Evolutionary conservation across 2,329 filamentous ascomycete genomes (phyloP).

Genomic region (Coniella vitis): DNA sequence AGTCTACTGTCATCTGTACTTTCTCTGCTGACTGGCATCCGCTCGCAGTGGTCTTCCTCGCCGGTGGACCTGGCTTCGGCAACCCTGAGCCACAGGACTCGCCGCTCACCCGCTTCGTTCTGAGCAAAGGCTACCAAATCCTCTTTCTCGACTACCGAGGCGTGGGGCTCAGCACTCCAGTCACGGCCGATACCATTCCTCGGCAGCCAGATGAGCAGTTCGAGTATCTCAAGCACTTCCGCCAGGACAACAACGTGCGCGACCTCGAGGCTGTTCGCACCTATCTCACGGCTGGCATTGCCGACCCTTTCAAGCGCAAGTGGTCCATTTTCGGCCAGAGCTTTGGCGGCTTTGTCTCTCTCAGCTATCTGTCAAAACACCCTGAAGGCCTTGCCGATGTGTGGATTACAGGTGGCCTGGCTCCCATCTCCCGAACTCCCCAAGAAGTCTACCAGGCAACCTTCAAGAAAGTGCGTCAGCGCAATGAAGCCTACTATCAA

Average conservation of each 20-base stretch:
- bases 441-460: constrained; percentile 70
- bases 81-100: constrained; percentile 69
- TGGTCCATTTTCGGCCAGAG: constrained; percentile 89
- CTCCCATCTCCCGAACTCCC: constrained; percentile 63
- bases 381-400: constrained; percentile 73
- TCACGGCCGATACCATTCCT: constrained; percentile 66
- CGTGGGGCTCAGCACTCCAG: constrained; percentile 75
- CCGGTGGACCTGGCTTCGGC: constrained; percentile 80
- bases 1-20: too few species aligned
- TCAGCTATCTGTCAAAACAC: constrained; percentile 77
- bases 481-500: constrained; percentile 72
- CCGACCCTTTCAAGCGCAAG: constrained; percentile 56
- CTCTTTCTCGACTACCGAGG: constrained; percentile 88
- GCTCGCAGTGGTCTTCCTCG: constrained; percentile 57
- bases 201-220: constrained; percentile 55
- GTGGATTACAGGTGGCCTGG: constrained; percentile 79
- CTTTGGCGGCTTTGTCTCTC: constrained; percentile 81
- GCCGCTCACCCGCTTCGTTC: constrained; percentile 60
- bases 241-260: constrained; percentile 82
- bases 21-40: not conserved
- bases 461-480: constrained; percentile 60
- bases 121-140: constrained; percentile 77
- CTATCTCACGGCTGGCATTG: constrained; percentile 63
- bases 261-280: constrained; percentile 83
- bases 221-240: constrained; percentile 74